phyloP scores from a whole-genome alignment of 805 yeast genomes.

The Candida easanensis region DNA sequence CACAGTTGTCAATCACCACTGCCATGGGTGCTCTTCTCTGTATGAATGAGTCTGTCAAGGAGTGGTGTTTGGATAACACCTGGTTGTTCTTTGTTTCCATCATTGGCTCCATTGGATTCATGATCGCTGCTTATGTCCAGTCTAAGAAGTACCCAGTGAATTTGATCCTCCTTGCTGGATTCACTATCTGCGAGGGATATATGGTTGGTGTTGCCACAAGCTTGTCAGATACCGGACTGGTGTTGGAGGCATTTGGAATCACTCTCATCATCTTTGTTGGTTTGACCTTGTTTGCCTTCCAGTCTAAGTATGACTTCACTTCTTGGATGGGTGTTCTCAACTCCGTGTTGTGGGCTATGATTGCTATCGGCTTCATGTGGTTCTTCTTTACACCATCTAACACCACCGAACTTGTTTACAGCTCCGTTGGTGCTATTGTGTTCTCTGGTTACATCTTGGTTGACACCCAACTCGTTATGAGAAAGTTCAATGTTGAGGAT shows the following conservation, averaged over 20 bases:
- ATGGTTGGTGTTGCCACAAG: slow-evolving; percentile 66
- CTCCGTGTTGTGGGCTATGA: slow-evolving; percentile 60
- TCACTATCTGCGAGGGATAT: slow-evolving; percentile 75
- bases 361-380: slow-evolving; percentile 27
- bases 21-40: slow-evolving; percentile 52
- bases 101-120: slow-evolving; percentile 57
- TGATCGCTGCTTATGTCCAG: slow-evolving; percentile 61
- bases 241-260: slow-evolving; percentile 67
- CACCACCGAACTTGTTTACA: slow-evolving; percentile 61
- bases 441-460: slow-evolving; percentile 71
- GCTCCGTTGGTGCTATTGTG: slow-evolving; percentile 70
- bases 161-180: slow-evolving; percentile 54
- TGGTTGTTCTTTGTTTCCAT: slow-evolving; percentile 59
- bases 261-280: slow-evolving; percentile 75
- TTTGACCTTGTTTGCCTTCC: slow-evolving; percentile 72
- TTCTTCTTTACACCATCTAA: slow-evolving; percentile 59
- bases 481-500: slow-evolving; percentile 75
- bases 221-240: slow-evolving; percentile 56
- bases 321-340: slow-evolving; percentile 60
- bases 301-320: slow-evolving; percentile 71
- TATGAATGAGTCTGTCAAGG: slow-evolving; percentile 40
- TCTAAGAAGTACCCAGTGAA: slow-evolving; percentile 71
- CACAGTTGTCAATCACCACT: slow-evolving; percentile 64
- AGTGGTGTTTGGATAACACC: slow-evolving; percentile 55
- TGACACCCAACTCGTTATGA: slow-evolving; percentile 80